Percentiles rank a stretch among this genome's conserved stretches.
These are phyloP conservation scores for Ceratocystis destructans DNA, from an alignment of 2,329 filamentous ascomycete genomes.

Conservation along the genomic window DNA sequence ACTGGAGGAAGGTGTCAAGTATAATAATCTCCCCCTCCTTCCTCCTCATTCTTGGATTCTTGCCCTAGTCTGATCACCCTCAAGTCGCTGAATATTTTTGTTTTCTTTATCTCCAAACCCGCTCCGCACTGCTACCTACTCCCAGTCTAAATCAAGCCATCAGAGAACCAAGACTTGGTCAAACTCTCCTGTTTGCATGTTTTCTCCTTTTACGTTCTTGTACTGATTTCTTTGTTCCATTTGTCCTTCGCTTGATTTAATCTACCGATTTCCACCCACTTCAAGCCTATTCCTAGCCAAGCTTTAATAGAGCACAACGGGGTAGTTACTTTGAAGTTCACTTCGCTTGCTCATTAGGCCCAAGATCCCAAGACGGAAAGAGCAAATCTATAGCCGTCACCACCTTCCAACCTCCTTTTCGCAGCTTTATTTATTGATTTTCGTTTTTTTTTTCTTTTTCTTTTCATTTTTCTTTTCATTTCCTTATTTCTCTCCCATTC, in stretches of 20 bases:
- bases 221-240: not conserved
- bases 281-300: not conserved
- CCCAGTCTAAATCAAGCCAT: not conserved
- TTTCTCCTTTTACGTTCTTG: not conserved
- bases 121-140: not conserved
- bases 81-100: not conserved
- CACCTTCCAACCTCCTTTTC: slow-evolving; percentile 12
- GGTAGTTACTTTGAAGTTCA: not conserved
- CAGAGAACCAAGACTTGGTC: not conserved
- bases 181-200: not conserved
- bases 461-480: not conserved
- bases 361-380: slow-evolving; percentile 6
- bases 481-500: not conserved
- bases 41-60: not conserved
- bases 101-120: not conserved
- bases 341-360: slow-evolving; percentile 3
- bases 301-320: not conserved
- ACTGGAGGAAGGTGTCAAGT: not conserved
- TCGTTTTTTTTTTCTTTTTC: not conserved
- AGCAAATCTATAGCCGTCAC: slow-evolving; percentile 5
- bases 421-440: not conserved
- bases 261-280: not conserved
- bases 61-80: not conserved
- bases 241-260: too few species aligned
- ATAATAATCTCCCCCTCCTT: slow-evolving; percentile 2